Conservation (phyloP, 2,329 filamentous ascomycete species). For the Ramularia collo-cygni region DNA sequence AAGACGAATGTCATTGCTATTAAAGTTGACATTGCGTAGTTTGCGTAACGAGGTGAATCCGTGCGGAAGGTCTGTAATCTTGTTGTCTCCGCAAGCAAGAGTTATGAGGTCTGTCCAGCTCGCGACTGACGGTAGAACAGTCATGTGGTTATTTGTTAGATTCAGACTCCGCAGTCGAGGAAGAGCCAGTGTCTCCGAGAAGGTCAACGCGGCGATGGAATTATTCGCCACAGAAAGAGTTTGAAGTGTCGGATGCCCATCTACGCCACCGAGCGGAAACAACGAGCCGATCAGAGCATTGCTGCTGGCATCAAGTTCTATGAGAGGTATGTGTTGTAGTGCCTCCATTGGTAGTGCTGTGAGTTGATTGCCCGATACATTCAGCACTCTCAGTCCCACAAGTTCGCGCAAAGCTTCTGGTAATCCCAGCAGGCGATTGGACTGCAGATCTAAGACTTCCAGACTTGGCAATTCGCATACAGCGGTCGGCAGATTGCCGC, state of each 20-base stretch:
- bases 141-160: conserved; percentile 74
- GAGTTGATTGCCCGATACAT: conserved; percentile 73
- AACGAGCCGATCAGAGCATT: conserved; percentile 71
- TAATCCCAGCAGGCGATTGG: conserved; percentile 68
- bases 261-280: conserved; percentile 48
- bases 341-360: conserved; percentile 62
- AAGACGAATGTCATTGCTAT: conserved; percentile 71
- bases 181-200: conserved; percentile 49
- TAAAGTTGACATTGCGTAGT: conserved; percentile 73
- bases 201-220: conserved; percentile 51
- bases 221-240: conserved; percentile 73
- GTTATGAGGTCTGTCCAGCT: conserved; percentile 67
- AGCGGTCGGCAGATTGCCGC: conserved; percentile 58
- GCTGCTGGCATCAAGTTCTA: conserved; percentile 66
- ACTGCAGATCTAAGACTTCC: conserved; percentile 73
- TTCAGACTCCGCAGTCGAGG: conserved; percentile 68
- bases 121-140: conserved; percentile 64
- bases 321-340: conserved; percentile 61
- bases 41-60: conserved; percentile 64
- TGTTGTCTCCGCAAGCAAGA: conserved; percentile 75
- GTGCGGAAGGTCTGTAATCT: conserved; percentile 64
- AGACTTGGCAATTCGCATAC: conserved; percentile 61
- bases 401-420: conserved; percentile 63
- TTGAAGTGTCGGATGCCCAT: conserved; percentile 59
- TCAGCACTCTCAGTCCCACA: conserved; percentile 63